A percentile compares a stretch with the other conserved stretches of the same genome.
Conservation (phyloP, 495 filamentous ascomycete genomes). For the Letharia columbiana region DNA sequence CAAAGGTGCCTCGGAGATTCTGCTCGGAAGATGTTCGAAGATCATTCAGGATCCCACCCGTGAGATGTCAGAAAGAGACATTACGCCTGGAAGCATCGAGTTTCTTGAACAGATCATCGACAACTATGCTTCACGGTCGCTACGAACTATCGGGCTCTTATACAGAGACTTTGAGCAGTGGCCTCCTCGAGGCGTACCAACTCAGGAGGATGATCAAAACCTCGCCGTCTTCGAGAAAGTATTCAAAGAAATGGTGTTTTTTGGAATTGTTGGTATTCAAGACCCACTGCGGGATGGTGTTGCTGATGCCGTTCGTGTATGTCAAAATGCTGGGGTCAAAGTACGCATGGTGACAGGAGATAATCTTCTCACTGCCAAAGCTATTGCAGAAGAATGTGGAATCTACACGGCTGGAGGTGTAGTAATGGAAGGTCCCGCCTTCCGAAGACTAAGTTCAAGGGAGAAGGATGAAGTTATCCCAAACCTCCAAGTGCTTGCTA, state of each 20-base stretch:
- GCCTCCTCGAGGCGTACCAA: slow-evolving; percentile 64
- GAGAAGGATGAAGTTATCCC: slow-evolving; percentile 67
- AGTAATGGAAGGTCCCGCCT: slow-evolving; percentile 75
- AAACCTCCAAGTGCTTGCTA: slow-evolving; percentile 70
- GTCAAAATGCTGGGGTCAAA: slow-evolving; percentile 69
- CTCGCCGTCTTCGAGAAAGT: slow-evolving; percentile 72
- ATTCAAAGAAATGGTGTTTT: slow-evolving; percentile 66
- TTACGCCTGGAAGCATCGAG: slow-evolving; percentile 51
- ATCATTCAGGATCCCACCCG: slow-evolving; percentile 65
- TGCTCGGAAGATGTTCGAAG: slow-evolving; percentile 61
- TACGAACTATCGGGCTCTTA: slow-evolving; percentile 78
- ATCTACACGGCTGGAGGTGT: slow-evolving; percentile 68
- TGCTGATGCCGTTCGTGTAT: slow-evolving; percentile 62
- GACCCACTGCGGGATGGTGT: slow-evolving; percentile 77
- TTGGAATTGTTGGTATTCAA: slow-evolving; percentile 79
- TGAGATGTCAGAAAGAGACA: slow-evolving; percentile 42
- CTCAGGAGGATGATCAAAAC: slow-evolving; percentile 57
- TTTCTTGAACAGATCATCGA: slow-evolving; percentile 59
- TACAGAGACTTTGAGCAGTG: slow-evolving; percentile 86
- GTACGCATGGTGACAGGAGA: slow-evolving; percentile 92
- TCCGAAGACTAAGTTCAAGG: slow-evolving; percentile 56
- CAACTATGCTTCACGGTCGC: slow-evolving; percentile 68
- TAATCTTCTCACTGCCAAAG: slow-evolving; percentile 75
- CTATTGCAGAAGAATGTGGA: slow-evolving; percentile 76
- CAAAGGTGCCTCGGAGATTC: slow-evolving; percentile 85